Conservation (phyloP, 345 rosid genomes). For the Nephelium lappaceum region DNA sequence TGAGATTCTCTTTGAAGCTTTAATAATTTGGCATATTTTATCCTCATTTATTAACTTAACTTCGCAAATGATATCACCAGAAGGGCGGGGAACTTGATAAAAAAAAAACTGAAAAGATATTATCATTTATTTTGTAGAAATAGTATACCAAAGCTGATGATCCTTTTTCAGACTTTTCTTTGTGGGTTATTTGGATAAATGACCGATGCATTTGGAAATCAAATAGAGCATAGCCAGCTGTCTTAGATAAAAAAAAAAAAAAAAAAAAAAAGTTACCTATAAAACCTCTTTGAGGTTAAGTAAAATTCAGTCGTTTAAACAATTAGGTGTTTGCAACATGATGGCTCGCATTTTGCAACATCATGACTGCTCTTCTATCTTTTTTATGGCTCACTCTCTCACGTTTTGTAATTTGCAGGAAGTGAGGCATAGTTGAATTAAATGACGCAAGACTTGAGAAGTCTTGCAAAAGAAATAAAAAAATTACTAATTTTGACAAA, state of each 20-base stretch:
- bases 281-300: too few relatives aligned
- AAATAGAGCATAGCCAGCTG: not conserved
- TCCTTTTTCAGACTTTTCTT: constrained; percentile 46
- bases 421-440: too few relatives aligned
- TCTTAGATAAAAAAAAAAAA: not conserved
- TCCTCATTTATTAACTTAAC: too few relatives aligned
- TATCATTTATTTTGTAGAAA: constrained; percentile 29
- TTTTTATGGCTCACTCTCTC: not conserved
- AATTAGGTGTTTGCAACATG: too few relatives aligned
- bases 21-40: too few relatives aligned
- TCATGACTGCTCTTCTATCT: not conserved
- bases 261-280: not conserved
- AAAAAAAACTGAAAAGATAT: too few relatives aligned
- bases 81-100: too few relatives aligned
- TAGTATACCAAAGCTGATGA: constrained; percentile 46
- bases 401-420: too few relatives aligned
- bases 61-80: too few relatives aligned
- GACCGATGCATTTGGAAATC: too few relatives aligned
- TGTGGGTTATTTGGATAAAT: constrained; percentile 53
- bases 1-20: too few relatives aligned
- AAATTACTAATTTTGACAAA: not conserved
- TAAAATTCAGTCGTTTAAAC: not conserved
- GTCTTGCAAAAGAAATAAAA: not conserved
- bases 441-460: not conserved
- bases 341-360: not conserved